Evolutionary conservation across 2,329 filamentous ascomycete species (phyloP).

Genomic region (Cucurbitaria berberidis): DNA sequence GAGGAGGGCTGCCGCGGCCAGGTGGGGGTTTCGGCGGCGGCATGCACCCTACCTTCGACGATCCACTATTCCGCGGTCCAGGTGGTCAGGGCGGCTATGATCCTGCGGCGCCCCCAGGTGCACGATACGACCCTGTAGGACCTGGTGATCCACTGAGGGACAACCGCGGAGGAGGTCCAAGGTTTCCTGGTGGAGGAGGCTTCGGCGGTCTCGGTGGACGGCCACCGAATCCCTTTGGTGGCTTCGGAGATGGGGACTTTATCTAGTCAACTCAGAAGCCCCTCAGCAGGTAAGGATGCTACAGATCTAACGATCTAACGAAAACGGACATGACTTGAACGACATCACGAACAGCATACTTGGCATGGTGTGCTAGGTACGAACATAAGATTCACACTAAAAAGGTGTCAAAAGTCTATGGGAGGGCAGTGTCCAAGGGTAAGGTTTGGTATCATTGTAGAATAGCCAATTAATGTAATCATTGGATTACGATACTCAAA

Average conservation of each 20-base stretch:
- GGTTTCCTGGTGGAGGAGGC: conserved; percentile 52
- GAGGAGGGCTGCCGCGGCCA: conserved; percentile 63
- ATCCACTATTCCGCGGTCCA: conserved; percentile 77
- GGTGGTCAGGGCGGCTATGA: conserved; percentile 62
- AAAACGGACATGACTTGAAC: background rate
- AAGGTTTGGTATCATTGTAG: background rate
- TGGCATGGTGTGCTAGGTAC: background rate
- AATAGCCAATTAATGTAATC: no score
- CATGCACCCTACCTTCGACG: conserved; percentile 96
- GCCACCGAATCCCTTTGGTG: conserved; percentile 65
- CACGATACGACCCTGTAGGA: conserved; percentile 85
- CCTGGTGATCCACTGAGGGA: conserved; percentile 57
- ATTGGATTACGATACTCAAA: no score
- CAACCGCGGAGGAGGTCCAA: conserved; percentile 35
- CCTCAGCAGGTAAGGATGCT: background rate
- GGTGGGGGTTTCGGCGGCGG: conserved; percentile 69
- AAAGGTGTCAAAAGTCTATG: background rate
- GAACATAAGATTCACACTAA: background rate
- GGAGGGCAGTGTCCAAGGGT: background rate
- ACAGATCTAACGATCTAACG: background rate
- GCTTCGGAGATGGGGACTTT: conserved; percentile 66
- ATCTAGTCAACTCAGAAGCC: conserved; percentile 42
- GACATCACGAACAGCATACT: background rate
- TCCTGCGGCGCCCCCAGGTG: conserved; percentile 80
- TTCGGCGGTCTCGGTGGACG: conserved; percentile 55